Evolutionary conservation across 495 filamentous ascomycete species (phyloP), one percentile per base, ranked within the genome.

Genomic region (Aspergillus coremiiformis): DNA sequence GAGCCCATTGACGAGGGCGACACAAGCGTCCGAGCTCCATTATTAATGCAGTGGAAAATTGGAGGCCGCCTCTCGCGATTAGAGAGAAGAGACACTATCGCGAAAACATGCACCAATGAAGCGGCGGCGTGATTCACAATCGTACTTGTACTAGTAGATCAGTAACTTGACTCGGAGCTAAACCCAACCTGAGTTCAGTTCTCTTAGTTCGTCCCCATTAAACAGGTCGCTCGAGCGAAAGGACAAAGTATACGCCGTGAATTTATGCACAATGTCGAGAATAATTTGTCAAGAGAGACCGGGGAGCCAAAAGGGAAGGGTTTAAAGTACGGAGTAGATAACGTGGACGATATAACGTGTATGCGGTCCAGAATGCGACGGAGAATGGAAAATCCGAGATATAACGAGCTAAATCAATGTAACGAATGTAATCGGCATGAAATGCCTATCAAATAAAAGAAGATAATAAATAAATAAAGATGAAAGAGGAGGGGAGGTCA

Each of bases 371-470:
- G n/a, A 49, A 47, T 47, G 35, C 48, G 47, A 33, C 42, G 35
- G 43, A 42, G 27, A 45, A 56, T 19, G 15, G 33, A 39, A 47
- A 43, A 11, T 44, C 46, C 29, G 52, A 22, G 29, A 37, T 20
- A 15, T 19, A 26, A 45, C 51, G 2, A 56, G 49, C 51, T 46
- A 55, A 43, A 44, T 48, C 47, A 52, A 35, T 27, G 26, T 55
- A 83, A 83, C 75, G 81, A 84, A 67, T 66, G 81, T 65, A 82
- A 80, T 69, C 58, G 77, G 79, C 70, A 83, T 66, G 33, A 66
- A 81, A 74, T 79, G 77, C 77, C 78, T 56, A 50, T 39, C 44
- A 17, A 48, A 50, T 49, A 56, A 49, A 43, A 50, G 47, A 47
- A 12, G 49, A 52, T 9, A 39, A 51, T 47, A 0, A 41, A 27